phyloP scores from a whole-genome alignment of 73 alveolate genomes.

The Urostyla sp. region DNA sequence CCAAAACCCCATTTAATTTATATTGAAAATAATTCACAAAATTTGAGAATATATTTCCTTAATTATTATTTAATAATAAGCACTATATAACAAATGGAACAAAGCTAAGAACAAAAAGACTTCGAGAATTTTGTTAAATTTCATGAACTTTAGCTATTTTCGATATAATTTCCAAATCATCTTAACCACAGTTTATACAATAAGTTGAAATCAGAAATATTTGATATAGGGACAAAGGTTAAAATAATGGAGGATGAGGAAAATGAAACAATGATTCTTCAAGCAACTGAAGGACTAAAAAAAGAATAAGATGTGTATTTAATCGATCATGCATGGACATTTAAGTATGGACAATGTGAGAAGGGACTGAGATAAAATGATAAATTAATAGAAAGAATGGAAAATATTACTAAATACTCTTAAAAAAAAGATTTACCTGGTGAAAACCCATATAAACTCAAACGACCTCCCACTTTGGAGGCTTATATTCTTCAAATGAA shows the following conservation, averaged over 20 bases:
- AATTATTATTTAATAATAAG: background rate
- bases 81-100: background rate
- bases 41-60: background rate
- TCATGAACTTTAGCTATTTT: conserved; percentile 82
- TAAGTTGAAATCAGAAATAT: conserved; percentile 81
- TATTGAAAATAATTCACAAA: background rate
- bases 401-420: conserved; percentile 28
- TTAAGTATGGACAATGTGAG: conserved; percentile 82
- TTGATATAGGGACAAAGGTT: conserved; percentile 86
- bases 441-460: conserved; percentile 22
- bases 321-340: conserved; percentile 96
- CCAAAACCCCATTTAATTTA: background rate
- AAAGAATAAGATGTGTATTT: conserved; percentile 80
- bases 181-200: conserved; percentile 66
- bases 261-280: conserved; percentile 76
- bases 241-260: conserved; percentile 84
- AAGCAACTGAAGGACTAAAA: conserved; percentile 60
- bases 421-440: conserved; percentile 55
- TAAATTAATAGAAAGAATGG: conserved; percentile 53
- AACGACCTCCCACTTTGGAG: conserved; percentile 49
- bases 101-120: background rate
- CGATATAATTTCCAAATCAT: conserved; percentile 83
- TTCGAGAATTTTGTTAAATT: conserved; percentile 72
- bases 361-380: conserved; percentile 66
- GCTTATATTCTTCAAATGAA: conserved; percentile 15